Percentiles rank a stretch among this genome's conserved stretches.
These are phyloP conservation scores for Pythium pyrilobum DNA, from an alignment of 352 stramenopile genomes.

Conservation along the genomic window DNA sequence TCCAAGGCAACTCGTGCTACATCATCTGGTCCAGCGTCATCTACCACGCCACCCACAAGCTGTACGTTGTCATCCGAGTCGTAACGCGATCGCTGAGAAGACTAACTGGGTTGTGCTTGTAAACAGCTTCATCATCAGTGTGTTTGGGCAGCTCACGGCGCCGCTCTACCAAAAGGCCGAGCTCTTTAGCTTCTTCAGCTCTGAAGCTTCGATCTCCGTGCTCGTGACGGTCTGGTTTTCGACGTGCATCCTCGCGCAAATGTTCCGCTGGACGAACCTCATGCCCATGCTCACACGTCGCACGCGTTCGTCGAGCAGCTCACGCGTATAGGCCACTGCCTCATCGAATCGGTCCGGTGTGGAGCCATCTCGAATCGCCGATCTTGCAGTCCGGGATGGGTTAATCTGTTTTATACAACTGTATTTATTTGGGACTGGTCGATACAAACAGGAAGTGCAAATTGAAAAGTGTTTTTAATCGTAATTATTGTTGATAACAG, in stretches of 20 bases:
- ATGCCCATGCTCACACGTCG: slow-evolving; percentile 53
- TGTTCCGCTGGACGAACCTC: slow-evolving; percentile 81
- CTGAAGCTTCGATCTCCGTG: slow-evolving; percentile 74
- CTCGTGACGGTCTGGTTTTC: slow-evolving; percentile 87
- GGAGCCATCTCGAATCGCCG: slow-evolving; percentile 1
- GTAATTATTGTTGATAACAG: no score
- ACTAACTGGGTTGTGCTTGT: not conserved
- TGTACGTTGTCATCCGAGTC: slow-evolving; percentile 69
- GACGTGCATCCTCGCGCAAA: slow-evolving; percentile 84
- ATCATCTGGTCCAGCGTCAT: slow-evolving; percentile 86
- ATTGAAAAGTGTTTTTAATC: no score
- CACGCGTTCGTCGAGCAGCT: not conserved
- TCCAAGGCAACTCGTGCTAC: slow-evolving; percentile 85
- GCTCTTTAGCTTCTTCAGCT: slow-evolving; percentile 85
- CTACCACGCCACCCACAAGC: slow-evolving; percentile 82
- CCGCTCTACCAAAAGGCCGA: slow-evolving; percentile 77
- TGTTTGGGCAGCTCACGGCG: slow-evolving; percentile 82
- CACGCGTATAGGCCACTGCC: not conserved
- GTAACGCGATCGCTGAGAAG: no score
- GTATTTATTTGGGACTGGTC: slow-evolving; percentile 14
- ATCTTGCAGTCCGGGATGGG: slow-evolving; percentile 4
- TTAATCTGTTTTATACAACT: slow-evolving; percentile 21
- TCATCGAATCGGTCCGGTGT: not conserved
- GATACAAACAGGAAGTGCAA: not conserved
- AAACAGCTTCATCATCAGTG: slow-evolving; percentile 77